These are phyloP conservation scores for Aphanomyces stellatus DNA, from an alignment of 352 stramenopile species.

Conservation along the genomic window DNA sequence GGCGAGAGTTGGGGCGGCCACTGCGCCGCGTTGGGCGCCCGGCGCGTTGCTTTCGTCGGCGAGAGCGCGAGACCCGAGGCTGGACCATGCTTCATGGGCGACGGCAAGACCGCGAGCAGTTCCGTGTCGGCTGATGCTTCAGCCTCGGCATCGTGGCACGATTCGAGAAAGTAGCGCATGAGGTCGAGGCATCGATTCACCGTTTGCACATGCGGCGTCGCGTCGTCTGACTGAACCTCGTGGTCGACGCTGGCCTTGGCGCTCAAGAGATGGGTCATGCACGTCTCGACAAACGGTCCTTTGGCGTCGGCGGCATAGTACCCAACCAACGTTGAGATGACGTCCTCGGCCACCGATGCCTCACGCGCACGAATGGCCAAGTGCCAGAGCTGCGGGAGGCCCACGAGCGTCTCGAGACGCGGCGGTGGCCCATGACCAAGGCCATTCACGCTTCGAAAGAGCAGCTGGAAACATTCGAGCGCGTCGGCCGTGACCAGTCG, in stretches of 20 bases:
- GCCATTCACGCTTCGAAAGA: slow-evolving; percentile 56
- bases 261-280: slow-evolving; percentile 33
- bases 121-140: too few relatives aligned
- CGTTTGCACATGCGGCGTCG: neutral
- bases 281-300: slow-evolving; percentile 48
- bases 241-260: slow-evolving; percentile 25
- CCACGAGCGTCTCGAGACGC: slow-evolving; percentile 26
- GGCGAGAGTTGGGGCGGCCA: slow-evolving; percentile 33
- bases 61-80: neutral
- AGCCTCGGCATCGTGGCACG: slow-evolving; percentile 25
- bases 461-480: slow-evolving; percentile 54
- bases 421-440: neutral
- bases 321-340: slow-evolving; percentile 43
- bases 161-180: slow-evolving; percentile 57
- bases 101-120: slow-evolving; percentile 5
- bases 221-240: too few relatives aligned
- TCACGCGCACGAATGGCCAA: slow-evolving; percentile 38
- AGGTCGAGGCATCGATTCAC: slow-evolving; percentile 62
- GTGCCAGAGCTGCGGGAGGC: slow-evolving; percentile 49
- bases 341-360: slow-evolving; percentile 44
- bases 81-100: neutral
- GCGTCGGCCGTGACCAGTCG: slow-evolving; percentile 35
- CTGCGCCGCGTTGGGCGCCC: slow-evolving; percentile 36
- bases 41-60: slow-evolving; percentile 32
- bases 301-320: slow-evolving; percentile 37